phyloP scores from a whole-genome alignment of 2,329 filamentous ascomycete genomes.

The Neofusicoccum parvum region DNA sequence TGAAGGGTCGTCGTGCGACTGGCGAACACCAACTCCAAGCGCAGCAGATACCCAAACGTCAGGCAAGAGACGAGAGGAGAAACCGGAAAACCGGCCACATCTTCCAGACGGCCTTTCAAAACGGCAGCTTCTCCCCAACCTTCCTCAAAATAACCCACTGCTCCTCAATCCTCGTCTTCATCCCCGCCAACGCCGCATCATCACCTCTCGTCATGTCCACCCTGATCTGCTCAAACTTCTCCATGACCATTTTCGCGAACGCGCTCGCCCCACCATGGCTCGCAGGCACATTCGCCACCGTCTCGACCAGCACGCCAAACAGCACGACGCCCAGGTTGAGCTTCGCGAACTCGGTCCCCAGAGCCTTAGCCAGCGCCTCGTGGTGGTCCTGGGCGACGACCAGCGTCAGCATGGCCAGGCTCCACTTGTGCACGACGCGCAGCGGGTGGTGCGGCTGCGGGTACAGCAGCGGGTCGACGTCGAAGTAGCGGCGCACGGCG shows the following conservation, averaged over 20 bases:
- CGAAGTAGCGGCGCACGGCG: conserved; percentile 53
- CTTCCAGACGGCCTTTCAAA: conserved; percentile 12
- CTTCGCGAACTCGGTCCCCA: conserved; percentile 4
- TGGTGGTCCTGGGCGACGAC: conserved; percentile 28
- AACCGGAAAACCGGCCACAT: too few relatives aligned
- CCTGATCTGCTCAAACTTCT: conserved; percentile 41
- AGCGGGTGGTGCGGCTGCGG: conserved; percentile 53
- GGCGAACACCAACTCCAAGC: too few relatives aligned
- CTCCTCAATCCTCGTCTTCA: conserved; percentile 28
- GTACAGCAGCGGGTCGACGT: conserved; percentile 56
- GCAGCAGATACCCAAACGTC: too few relatives aligned
- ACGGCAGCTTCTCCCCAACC: conserved; percentile 33
- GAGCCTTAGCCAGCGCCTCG: background rate
- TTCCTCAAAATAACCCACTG: conserved; percentile 31
- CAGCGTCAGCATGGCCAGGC: conserved; percentile 40
- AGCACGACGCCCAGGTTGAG: conserved; percentile 44
- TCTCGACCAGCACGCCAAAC: conserved; percentile 46
- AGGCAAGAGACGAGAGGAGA: too few relatives aligned
- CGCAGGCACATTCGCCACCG: conserved; percentile 40
- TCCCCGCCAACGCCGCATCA: conserved; percentile 22
- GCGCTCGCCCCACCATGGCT: conserved; percentile 47
- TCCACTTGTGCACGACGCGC: conserved; percentile 53
- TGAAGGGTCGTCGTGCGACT: too few relatives aligned
- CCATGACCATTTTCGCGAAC: conserved; percentile 44
- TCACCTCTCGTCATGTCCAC: conserved; percentile 28